Conservation (phyloP, 2,329 filamentous ascomycete species). For the Colletotrichum sp. region DNA sequence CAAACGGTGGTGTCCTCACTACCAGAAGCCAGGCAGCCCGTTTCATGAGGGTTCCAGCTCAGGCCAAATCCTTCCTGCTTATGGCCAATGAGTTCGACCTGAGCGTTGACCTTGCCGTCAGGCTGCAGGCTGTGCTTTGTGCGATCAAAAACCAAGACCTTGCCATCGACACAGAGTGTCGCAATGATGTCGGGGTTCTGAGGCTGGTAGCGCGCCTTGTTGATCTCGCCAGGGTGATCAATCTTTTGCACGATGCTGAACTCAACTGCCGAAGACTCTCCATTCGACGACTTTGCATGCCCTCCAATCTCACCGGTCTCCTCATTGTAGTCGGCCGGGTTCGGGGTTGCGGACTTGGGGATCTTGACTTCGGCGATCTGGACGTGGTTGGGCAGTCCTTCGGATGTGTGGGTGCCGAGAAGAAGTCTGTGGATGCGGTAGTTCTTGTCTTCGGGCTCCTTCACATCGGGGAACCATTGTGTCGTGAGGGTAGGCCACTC, state of each 20-base stretch:
- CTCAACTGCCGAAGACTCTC: conserved; percentile 74
- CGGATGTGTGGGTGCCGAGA: conserved; percentile 93
- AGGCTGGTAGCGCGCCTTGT: conserved; percentile 97
- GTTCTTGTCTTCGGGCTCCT: conserved; percentile 85
- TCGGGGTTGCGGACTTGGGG: conserved; percentile 77
- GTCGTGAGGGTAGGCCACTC: conserved; percentile 98
- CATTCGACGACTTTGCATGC: conserved; percentile 70
- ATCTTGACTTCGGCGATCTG: conserved; percentile 95
- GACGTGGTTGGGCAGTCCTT: conserved; percentile 84
- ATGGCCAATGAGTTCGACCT: conserved; percentile 87
- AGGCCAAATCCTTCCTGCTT: conserved; percentile 89
- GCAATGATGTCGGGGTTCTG: conserved; percentile 98
- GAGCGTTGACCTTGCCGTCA: conserved; percentile 75
- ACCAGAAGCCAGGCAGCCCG: conserved; percentile 85
- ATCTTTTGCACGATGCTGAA: conserved; percentile 96
- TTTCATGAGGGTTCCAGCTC: conserved; percentile 86
- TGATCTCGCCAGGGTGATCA: conserved; percentile 94
- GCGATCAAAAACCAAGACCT: conserved; percentile 91
- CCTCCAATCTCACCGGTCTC: conserved; percentile 92
- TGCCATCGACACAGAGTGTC: conserved; percentile 86
- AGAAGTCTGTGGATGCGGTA: conserved; percentile 88
- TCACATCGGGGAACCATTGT: conserved; percentile 97
- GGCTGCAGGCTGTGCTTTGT: conserved; percentile 89
- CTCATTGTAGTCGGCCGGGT: conserved; percentile 87
- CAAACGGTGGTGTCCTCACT: conserved; percentile 92